phyloP scores from a whole-genome alignment of 805 yeast species.

The Myxozyma neglecta region DNA sequence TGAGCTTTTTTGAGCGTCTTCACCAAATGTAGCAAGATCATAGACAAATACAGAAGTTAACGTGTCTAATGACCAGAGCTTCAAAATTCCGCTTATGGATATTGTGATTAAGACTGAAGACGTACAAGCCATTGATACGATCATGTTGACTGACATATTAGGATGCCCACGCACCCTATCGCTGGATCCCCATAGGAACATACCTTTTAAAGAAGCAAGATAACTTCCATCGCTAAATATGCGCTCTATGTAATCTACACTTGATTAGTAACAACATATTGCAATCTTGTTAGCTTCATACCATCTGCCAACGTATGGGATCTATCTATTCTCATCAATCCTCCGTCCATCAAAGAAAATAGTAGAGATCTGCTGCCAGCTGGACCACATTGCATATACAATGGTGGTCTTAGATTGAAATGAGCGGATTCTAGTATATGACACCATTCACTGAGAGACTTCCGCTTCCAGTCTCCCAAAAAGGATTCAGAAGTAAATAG shows the following conservation, averaged over 20 bases:
- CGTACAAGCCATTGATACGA: conserved; percentile 40
- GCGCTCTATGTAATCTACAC: conserved; percentile 25
- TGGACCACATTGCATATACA: conserved; percentile 51
- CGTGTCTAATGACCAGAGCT: conserved; percentile 58
- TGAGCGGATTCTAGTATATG: conserved; percentile 31
- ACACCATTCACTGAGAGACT: conserved; percentile 25
- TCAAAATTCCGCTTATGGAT: conserved; percentile 54
- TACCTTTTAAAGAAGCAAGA: conserved; percentile 41
- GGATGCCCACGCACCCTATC: conserved; percentile 48
- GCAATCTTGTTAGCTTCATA: background rate
- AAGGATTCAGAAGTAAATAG: conserved; percentile 3
- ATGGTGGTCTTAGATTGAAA: conserved; percentile 59
- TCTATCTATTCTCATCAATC: conserved; percentile 48
- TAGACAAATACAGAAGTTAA: conserved; percentile 38
- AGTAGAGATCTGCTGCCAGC: conserved; percentile 44
- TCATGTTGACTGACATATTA: conserved; percentile 43
- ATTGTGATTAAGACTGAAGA: conserved; percentile 48
- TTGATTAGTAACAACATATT: background rate
- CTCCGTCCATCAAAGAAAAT: conserved; percentile 74
- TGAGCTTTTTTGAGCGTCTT: background rate
- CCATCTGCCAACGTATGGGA: conserved; percentile 35
- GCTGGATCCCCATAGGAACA: conserved; percentile 39
- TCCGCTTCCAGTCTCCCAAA: conserved; percentile 13
- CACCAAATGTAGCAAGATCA: conserved; percentile 9
- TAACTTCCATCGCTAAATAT: conserved; percentile 56